Evolutionary conservation across 202 grass and related monocot species (phyloP), one percentile per base, ranked within the genome.

Genomic region (Carex sylvatica): DNA sequence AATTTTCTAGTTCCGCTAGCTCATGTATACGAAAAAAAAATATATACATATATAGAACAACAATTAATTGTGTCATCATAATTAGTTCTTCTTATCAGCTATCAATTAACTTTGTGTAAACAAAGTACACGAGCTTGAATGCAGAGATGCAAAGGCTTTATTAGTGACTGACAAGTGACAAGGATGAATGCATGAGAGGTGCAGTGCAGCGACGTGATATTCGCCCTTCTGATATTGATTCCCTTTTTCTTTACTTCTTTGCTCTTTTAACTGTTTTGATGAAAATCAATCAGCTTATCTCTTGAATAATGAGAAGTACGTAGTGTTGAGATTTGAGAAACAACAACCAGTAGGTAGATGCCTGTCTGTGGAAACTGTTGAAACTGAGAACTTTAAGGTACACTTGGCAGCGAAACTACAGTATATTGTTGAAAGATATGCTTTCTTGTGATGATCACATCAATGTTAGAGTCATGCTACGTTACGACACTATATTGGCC

Each of bases 341-440:
- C 70, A 74, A 40, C 38, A 28, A 44, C 51, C 70, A 52, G 22
- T 46, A 26, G n/a, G 70, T 42, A 49, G 44, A 10, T 51, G 44
- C 44, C 19, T 26, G 3, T 10, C 42, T 46, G 38, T 40, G 7
- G 33, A 74, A 30, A 53, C 46, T 28, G 22, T 40, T 40, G 33
- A 74, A 30, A 53, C 46, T 28, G 22, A 74, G 14, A 74, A 74
- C 70, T 54, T 74, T 74, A 53, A 53, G 16, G 70, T 74, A 74
- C 70, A 54, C 70, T 74, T 74, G 70, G 22, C 70, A 74, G 70
- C 5, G 18, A 74, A 28, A 51, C 44, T 53, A 53, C 46, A 74
- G 38, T 40, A 9, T 71, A 42, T 20, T 71, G 70, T 12, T 53
- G 14, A 74, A 74, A 74, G 70, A 74, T 74, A 74, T 74, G 70